phyloP scores from a whole-genome alignment of 2,329 filamentous ascomycete genomes.

The Septoria petroselini region DNA sequence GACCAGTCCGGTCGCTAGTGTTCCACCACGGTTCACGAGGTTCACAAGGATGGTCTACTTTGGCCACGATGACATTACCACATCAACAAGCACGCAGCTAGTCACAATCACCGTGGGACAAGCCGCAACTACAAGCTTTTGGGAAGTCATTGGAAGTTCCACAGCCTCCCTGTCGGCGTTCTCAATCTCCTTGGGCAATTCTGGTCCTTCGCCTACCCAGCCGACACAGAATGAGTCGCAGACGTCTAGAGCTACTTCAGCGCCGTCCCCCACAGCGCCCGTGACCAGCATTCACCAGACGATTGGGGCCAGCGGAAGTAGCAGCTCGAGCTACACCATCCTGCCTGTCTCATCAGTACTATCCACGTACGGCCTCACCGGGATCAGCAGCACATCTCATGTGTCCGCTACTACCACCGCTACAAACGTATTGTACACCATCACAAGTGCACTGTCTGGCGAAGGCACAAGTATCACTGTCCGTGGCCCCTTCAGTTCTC shows the following conservation, averaged over 20 bases:
- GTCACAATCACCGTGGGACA: conserved; percentile 32
- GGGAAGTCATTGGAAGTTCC: too few species aligned
- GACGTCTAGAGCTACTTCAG: too few species aligned
- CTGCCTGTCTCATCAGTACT: background rate
- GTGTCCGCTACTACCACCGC: conserved; percentile 1
- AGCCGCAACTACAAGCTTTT: conserved; percentile 18
- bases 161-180: too few species aligned
- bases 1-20: conserved; percentile 1
- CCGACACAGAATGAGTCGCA: background rate
- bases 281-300: conserved; percentile 2
- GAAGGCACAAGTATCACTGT: conserved; percentile 18
- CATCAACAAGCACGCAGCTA: conserved; percentile 29
- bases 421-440: conserved; percentile 13
- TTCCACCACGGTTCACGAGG: conserved; percentile 22
- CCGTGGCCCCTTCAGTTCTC: conserved; percentile 4
- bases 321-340: background rate
- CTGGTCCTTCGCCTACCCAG: conserved; percentile 1
- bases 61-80: conserved; percentile 29
- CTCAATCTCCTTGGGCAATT: conserved; percentile 3
- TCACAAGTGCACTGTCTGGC: conserved; percentile 21
- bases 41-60: conserved; percentile 29
- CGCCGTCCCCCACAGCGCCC: background rate
- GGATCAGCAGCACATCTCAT: conserved; percentile 3
- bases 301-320: background rate
- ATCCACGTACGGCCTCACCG: background rate